Base-by-base conservation (phyloP, 345 rosid species). In the Gossypium sturtianum region DNA sequence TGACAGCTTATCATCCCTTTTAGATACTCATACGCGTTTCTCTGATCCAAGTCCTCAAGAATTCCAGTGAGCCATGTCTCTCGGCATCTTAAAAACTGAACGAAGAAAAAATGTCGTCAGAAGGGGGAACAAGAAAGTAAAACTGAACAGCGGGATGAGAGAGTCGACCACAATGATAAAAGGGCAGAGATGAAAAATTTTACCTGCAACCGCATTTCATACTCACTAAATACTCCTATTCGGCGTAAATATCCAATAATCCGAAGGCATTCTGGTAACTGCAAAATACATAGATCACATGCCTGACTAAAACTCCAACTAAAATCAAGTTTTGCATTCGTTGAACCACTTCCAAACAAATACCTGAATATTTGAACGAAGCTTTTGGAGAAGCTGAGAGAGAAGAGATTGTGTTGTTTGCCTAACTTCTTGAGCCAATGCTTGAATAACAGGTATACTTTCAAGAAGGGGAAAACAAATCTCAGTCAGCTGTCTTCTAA, bases 61-160 rank as follows among this genome's bases (percentile, higher is more conserved):
- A 95, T 90, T 70, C 97, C 98, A 82, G 93, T 87, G 74, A 95
- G 96, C 99, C 99, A 95, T 51, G 98, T 90, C 85, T 93, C 98
- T 66, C 97, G 91, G 75, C 99, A 95, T 86, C 96, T 91, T 79
- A 95, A 81, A 84, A 95, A 93, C 98, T 95, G 87, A 81, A 85
- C 76, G 59, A 83, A 9, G 81, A 75, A 67, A 60, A 34, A 57
- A 60, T 69, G 12, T 3, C 2, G 15, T 83, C 80, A 82, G 63
- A 79, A 20, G 62, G 25, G 64, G 67, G 58, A 45, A 74, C 27
- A 62, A 10, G 69, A 66, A 63, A 25, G 52, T 19, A 52, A 16
- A 52, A 22, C 23, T 7, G 41, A 43, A 34, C 8, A 44, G 43
- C 0, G 66, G 20, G 11, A 12, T 15, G 44, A 10, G 2, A 12